These are phyloP conservation scores for Malus sylvestris DNA, from an alignment of 306 rosid species.

Conservation along the genomic window DNA sequence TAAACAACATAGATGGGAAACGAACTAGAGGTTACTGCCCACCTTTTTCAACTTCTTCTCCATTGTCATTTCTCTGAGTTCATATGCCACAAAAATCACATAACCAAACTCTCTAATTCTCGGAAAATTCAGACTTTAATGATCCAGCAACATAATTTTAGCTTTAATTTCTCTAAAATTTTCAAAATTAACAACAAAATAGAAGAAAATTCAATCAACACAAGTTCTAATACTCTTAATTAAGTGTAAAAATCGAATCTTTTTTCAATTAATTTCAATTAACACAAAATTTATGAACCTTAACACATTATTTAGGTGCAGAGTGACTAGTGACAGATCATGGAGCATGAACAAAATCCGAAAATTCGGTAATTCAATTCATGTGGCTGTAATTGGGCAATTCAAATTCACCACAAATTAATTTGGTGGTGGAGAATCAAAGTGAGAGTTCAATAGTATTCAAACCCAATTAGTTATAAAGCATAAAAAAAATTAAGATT, in stretches of 20 bases:
- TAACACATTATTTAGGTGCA: not conserved
- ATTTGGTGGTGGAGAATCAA: not conserved
- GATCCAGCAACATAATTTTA: not conserved
- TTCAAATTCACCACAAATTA: not conserved
- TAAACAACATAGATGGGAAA: too few species aligned
- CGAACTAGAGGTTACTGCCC: conserved; percentile 11
- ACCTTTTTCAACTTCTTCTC: conserved; percentile 43
- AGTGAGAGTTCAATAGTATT: not conserved
- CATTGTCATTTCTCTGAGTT: conserved; percentile 30
- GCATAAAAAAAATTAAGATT: too few species aligned
- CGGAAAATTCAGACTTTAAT: not conserved
- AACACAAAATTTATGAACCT: not conserved
- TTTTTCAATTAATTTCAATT: not conserved
- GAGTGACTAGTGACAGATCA: not conserved
- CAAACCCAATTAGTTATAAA: too few species aligned
- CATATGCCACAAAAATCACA: conserved; percentile 15
- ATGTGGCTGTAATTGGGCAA: not conserved
- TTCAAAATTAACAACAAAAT: too few species aligned
- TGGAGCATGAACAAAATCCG: not conserved
- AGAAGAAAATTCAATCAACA: not conserved
- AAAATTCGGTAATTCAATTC: conserved; percentile 5
- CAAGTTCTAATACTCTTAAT: not conserved
- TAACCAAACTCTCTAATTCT: not conserved
- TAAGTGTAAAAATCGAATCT: not conserved
- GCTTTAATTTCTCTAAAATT: not conserved